Evolutionary conservation across 805 yeast species (phyloP).

Genomic region (Candida boidinii): DNA sequence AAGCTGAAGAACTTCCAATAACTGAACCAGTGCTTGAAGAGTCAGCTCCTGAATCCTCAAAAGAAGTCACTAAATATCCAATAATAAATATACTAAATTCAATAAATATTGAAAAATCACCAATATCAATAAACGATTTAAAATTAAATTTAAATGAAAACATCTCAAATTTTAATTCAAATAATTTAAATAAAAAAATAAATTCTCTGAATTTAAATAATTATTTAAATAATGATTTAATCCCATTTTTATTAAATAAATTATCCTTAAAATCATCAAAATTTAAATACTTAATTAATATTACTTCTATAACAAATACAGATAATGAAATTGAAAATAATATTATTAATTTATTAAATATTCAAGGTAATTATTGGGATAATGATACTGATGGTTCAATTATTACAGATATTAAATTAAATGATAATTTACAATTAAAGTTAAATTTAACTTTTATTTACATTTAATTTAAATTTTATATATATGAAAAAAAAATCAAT

Average conservation of each 20-base stretch:
- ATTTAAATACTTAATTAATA: conserved; percentile 46
- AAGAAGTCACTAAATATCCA: too few relatives aligned
- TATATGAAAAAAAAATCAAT: too few relatives aligned
- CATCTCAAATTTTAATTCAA: too few relatives aligned
- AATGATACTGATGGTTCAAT: conserved; percentile 44
- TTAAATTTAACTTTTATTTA: conserved; percentile 25
- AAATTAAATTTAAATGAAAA: not conserved
- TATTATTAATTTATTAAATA: not conserved
- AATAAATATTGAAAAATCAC: conserved; percentile 12
- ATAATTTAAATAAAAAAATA: conserved; percentile 7
- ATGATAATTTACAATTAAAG: conserved; percentile 13
- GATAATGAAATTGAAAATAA: conserved; percentile 23
- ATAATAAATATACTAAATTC: conserved; percentile 10
- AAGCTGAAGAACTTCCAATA: too few relatives aligned
- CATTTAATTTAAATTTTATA: conserved; percentile 2
- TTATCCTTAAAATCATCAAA: conserved; percentile 39
- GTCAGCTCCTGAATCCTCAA: not conserved
- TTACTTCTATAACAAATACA: conserved; percentile 25
- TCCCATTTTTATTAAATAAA: conserved; percentile 23
- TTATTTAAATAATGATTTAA: conserved; percentile 16
- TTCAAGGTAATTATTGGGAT: conserved; percentile 52
- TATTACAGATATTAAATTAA: conserved; percentile 22
- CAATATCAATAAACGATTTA: conserved; percentile 6
- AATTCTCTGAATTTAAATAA: conserved; percentile 5
- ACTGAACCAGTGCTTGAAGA: too few relatives aligned